Percentiles rank a stretch among this genome's conserved stretches.
Evolutionary conservation across 805 yeast species (phyloP).

Genomic region (Myxozyma mucilagina): DNA sequence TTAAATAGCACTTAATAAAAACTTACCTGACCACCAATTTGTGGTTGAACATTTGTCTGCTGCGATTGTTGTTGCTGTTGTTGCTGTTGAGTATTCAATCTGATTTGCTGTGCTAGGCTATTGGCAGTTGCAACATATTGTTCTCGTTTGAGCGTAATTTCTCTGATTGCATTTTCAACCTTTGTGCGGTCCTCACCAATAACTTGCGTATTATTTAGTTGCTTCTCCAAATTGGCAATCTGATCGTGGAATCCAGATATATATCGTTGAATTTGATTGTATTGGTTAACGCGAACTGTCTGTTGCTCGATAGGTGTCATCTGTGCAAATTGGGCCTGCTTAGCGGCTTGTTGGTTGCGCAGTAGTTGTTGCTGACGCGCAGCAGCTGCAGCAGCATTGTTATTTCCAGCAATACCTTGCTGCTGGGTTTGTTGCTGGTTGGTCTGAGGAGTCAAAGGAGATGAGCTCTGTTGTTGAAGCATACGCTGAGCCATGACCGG

Average conservation of each 20-base stretch:
- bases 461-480: constrained; percentile 4
- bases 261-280: constrained; percentile 11
- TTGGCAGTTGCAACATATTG: constrained; percentile 17
- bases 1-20: neutral
- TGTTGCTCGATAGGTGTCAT: constrained; percentile 30
- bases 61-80: constrained; percentile 16
- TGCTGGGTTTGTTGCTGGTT: constrained; percentile 4
- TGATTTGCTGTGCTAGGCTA: constrained; percentile 21
- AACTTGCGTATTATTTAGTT: constrained; percentile 21
- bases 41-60: constrained; percentile 11
- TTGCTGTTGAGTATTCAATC: constrained; percentile 1
- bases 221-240: constrained; percentile 17
- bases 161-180: constrained; percentile 14
- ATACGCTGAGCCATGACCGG: constrained; percentile 10
- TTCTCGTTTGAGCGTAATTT: constrained; percentile 20
- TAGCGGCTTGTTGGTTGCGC: constrained; percentile 15
- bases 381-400: neutral
- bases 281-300: constrained; percentile 21
- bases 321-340: constrained; percentile 20
- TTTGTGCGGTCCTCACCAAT: constrained; percentile 26
- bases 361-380: constrained; percentile 15
- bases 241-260: constrained; percentile 19
- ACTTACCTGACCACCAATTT: constrained; percentile 7
- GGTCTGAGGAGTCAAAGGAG: constrained; percentile 9
- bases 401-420: constrained; percentile 1